Evolutionary conservation across 805 yeast species (phyloP).

Genomic region (Torulaspora indica): DNA sequence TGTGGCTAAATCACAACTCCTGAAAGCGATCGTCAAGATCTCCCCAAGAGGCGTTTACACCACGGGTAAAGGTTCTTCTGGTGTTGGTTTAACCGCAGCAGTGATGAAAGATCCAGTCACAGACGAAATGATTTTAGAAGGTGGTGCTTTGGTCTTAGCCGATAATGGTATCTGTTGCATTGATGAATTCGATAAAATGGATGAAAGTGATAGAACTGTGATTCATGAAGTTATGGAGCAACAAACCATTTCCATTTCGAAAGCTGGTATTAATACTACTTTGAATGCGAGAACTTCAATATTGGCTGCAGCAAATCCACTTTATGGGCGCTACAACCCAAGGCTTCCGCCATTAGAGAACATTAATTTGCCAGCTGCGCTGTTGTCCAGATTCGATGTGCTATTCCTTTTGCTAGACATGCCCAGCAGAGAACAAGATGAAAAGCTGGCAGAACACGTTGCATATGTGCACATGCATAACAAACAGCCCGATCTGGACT

Average conservation of each 20-base stretch:
- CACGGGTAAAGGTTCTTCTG: constrained; percentile 97
- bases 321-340: constrained; percentile 91
- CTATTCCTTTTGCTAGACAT: constrained; percentile 80
- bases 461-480: constrained; percentile 94
- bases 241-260: constrained; percentile 93
- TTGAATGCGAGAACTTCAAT: constrained; percentile 93
- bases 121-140: constrained; percentile 96
- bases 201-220: constrained; percentile 92
- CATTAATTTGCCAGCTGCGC: constrained; percentile 93
- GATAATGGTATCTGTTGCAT: constrained; percentile 98
- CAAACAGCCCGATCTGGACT: constrained; percentile 72
- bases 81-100: constrained; percentile 98
- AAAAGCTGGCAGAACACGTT: constrained; percentile 85
- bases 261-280: constrained; percentile 96
- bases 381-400: constrained; percentile 89
- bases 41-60: constrained; percentile 97
- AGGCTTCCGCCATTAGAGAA: constrained; percentile 87
- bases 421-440: constrained; percentile 76
- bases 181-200: constrained; percentile 99
- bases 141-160: constrained; percentile 94
- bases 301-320: constrained; percentile 97
- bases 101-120: constrained; percentile 99
- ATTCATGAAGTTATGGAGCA: constrained; percentile 99
- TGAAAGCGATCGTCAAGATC: constrained; percentile 83
- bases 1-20: constrained; percentile 94